A percentile compares a stretch with the other conserved stretches of the same genome.
Conservation (phyloP, 306 rosid genomes). For the Herpetospermum pedunculosum region DNA sequence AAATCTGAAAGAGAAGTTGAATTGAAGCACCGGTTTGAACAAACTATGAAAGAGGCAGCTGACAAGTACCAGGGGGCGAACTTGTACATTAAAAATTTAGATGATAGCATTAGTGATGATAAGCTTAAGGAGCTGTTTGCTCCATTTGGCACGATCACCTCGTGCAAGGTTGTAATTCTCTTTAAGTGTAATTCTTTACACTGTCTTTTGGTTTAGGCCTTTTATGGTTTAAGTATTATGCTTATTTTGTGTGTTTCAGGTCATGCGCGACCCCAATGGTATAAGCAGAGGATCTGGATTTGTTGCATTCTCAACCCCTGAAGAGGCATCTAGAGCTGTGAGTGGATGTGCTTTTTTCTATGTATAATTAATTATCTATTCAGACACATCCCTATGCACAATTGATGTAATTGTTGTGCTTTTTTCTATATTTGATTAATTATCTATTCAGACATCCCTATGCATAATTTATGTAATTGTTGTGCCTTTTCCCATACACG, state of each 20-base stretch:
- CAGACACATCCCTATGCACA: neutral
- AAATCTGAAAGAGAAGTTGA: constrained; percentile 30
- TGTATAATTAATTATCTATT: neutral
- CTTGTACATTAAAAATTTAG: constrained; percentile 26
- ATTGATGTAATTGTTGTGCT: neutral
- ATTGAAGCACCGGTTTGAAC: constrained; percentile 22
- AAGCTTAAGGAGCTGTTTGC: constrained; percentile 23
- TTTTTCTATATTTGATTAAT: neutral
- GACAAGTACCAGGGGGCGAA: constrained; percentile 23
- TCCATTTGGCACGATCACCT: constrained; percentile 24
- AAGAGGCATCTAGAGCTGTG: constrained; percentile 30
- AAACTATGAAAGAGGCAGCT: constrained; percentile 21
- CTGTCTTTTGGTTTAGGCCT: neutral
- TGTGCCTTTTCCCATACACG: neutral
- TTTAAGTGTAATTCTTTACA: neutral
- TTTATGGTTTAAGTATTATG: neutral
- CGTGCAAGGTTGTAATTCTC: constrained; percentile 22
- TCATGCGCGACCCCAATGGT: constrained; percentile 30
- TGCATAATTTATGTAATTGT: neutral
- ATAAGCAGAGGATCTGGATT: constrained; percentile 30
- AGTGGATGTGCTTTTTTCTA: constrained; percentile 2
- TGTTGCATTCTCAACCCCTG: constrained; percentile 29
- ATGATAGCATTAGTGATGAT: constrained; percentile 24
- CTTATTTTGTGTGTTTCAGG: constrained; percentile 2
- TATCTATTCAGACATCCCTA: neutral